Percentiles rank a stretch among this genome's conserved stretches.
These are phyloP conservation scores for Ophiocordyceps unilateralis DNA, from an alignment of 2,329 filamentous ascomycete genomes.

Conservation along the genomic window DNA sequence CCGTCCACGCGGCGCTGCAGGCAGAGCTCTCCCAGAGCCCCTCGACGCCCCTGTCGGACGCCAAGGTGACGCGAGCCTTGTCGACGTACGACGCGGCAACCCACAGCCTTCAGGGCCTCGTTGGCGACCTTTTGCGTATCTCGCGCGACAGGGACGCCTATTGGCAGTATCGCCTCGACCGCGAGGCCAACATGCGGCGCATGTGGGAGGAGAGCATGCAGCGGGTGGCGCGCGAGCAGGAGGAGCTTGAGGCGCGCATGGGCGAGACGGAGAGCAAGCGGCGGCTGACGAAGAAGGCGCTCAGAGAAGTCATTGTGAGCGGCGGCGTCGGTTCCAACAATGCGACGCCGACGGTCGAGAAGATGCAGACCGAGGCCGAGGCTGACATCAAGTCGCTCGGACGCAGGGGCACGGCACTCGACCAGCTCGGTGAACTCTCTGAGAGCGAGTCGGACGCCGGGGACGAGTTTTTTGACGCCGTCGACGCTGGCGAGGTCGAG, in stretches of 20 bases:
- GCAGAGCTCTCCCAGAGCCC: slow-evolving; percentile 51
- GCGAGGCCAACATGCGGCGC: slow-evolving; percentile 76
- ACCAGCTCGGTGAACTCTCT: slow-evolving; percentile 56
- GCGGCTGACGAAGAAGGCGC: slow-evolving; percentile 71
- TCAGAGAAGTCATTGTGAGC: slow-evolving; percentile 66
- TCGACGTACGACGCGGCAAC: slow-evolving; percentile 80
- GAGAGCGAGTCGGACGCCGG: slow-evolving; percentile 70
- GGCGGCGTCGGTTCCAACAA: slow-evolving; percentile 20
- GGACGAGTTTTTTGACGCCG: slow-evolving; percentile 93
- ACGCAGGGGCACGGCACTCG: slow-evolving; percentile 48
- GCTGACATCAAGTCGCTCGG: slow-evolving; percentile 21
- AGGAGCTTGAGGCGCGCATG: slow-evolving; percentile 72
- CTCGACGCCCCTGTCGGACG: slow-evolving; percentile 54
- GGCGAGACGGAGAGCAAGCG: slow-evolving; percentile 83
- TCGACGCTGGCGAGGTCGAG: slow-evolving; percentile 83
- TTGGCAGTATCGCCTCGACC: slow-evolving; percentile 89
- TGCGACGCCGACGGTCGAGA: slow-evolving; percentile 12
- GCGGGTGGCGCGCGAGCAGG: slow-evolving; percentile 84
- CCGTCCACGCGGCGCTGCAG: slow-evolving; percentile 70
- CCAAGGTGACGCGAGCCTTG: slow-evolving; percentile 59
- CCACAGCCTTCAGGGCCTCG: slow-evolving; percentile 65
- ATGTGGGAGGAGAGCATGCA: slow-evolving; percentile 99
- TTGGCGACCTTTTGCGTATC: slow-evolving; percentile 79
- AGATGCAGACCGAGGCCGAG: slow-evolving; percentile 14
- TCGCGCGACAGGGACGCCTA: slow-evolving; percentile 87